phyloP scores from a whole-genome alignment of 305 asterid genomes.

The Striga hermonthica region DNA sequence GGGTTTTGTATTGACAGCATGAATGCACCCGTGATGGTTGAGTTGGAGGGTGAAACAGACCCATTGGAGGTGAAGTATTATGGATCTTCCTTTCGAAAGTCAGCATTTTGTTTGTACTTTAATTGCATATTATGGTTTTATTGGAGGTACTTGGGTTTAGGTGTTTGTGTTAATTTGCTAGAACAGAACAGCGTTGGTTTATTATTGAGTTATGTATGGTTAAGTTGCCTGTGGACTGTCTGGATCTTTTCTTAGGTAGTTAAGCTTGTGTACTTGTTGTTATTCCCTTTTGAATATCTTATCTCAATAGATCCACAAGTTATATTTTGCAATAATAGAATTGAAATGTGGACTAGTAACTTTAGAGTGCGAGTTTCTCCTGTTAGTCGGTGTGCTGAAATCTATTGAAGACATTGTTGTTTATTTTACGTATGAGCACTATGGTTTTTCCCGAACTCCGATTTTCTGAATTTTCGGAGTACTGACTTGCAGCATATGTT shows the following conservation, averaged over 20 bases:
- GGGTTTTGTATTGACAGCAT: constrained; percentile 38
- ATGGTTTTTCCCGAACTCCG: not conserved
- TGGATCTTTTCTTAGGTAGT: not conserved
- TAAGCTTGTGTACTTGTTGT: not conserved
- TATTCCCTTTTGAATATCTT: not conserved
- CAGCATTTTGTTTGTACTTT: not conserved
- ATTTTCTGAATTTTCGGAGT: not conserved
- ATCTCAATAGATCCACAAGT: not conserved
- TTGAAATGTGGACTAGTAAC: not conserved
- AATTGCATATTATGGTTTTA: not conserved
- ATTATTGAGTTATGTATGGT: not conserved
- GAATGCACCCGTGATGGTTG: constrained; percentile 80
- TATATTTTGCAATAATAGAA: not conserved
- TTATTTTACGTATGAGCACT: not conserved
- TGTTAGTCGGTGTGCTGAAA: constrained; percentile 3
- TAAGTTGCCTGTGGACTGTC: not conserved
- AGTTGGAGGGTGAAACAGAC: constrained; percentile 57
- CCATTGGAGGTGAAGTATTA: constrained; percentile 41
- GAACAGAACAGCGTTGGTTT: not conserved
- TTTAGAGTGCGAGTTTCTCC: not conserved
- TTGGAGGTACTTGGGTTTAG: not conserved
- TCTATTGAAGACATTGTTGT: not conserved
- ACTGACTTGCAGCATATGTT: not conserved
- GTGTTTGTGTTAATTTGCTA: not conserved
- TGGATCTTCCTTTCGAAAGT: not conserved